A percentile compares a stretch with the other conserved stretches of the same genome.
Conservation (phyloP, 352 stramenopile genomes). For the Pythium volutum region DNA sequence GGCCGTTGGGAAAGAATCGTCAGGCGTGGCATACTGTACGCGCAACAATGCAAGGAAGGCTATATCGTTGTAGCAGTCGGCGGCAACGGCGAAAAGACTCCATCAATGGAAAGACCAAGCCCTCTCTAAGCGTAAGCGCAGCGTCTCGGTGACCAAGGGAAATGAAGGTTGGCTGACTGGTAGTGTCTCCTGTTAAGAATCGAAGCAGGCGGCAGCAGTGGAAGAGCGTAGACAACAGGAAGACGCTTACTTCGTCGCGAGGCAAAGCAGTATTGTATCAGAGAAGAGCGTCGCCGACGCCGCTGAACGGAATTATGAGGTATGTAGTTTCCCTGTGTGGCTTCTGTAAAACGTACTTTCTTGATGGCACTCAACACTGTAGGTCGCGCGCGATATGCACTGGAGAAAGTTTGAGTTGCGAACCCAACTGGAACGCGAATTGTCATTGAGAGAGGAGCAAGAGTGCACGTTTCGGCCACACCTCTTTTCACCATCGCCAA, state of each 20-base stretch:
- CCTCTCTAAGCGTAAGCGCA: slow-evolving; percentile 8
- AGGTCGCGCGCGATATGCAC: slow-evolving; percentile 21
- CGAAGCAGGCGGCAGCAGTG: neutral
- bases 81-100: slow-evolving; percentile 1
- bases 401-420: slow-evolving; percentile 37
- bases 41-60: slow-evolving; percentile 3
- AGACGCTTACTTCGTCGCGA: slow-evolving; percentile 24
- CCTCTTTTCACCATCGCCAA: slow-evolving; percentile 16
- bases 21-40: neutral
- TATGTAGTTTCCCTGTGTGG: neutral
- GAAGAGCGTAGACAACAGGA: slow-evolving; percentile 23
- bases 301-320: slow-evolving; percentile 37
- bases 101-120: slow-evolving; percentile 11
- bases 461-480: slow-evolving; percentile 40
- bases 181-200: neutral
- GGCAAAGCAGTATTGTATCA: slow-evolving; percentile 22
- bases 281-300: slow-evolving; percentile 24
- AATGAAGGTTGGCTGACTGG: neutral
- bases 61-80: neutral
- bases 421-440: slow-evolving; percentile 26
- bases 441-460: slow-evolving; percentile 17
- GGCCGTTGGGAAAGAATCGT: neutral
- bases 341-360: neutral
- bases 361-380: neutral
- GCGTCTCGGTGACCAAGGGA: neutral